Percentiles rank a stretch among this genome's conserved stretches.
Evolutionary conservation across 2,329 filamentous ascomycete genomes (phyloP).

Genomic region (Colletotrichum echinochloae): DNA sequence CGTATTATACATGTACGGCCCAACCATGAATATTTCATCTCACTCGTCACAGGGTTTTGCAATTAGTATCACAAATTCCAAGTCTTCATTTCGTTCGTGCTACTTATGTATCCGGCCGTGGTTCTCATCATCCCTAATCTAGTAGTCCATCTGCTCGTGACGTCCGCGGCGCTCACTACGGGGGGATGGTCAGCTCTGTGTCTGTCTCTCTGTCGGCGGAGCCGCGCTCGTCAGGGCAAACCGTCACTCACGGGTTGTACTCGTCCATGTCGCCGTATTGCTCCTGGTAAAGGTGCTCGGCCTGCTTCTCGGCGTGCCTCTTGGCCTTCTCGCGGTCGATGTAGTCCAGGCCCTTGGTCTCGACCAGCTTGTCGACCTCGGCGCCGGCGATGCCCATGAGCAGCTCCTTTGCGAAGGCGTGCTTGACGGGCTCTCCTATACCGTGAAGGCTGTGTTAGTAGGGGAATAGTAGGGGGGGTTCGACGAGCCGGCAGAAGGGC

Average conservation of each 20-base stretch:
- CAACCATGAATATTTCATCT: no score
- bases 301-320: conserved; percentile 68
- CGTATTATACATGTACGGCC: not conserved
- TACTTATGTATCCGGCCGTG: conserved; percentile 18
- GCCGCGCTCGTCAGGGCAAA: not conserved
- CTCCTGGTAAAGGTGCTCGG: conserved; percentile 70
- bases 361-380: conserved; percentile 81
- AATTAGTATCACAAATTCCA: no score
- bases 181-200: not conserved
- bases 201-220: not conserved
- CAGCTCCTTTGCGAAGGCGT: conserved; percentile 82
- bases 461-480: not conserved
- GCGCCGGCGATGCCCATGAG: conserved; percentile 78
- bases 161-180: conserved; percentile 26
- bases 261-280: conserved; percentile 67
- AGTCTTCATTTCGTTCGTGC: conserved; percentile 21
- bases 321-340: conserved; percentile 69
- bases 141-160: conserved; percentile 35
- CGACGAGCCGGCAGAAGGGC: not conserved
- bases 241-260: conserved; percentile 66
- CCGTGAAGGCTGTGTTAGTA: not conserved
- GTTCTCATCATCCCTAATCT: not conserved
- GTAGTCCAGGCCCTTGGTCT: conserved; percentile 75
- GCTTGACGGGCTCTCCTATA: conserved; percentile 75
- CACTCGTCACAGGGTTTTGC: no score